phyloP scores from a whole-genome alignment of 331 rosid genomes.

The Erythrophleum ivorense region DNA sequence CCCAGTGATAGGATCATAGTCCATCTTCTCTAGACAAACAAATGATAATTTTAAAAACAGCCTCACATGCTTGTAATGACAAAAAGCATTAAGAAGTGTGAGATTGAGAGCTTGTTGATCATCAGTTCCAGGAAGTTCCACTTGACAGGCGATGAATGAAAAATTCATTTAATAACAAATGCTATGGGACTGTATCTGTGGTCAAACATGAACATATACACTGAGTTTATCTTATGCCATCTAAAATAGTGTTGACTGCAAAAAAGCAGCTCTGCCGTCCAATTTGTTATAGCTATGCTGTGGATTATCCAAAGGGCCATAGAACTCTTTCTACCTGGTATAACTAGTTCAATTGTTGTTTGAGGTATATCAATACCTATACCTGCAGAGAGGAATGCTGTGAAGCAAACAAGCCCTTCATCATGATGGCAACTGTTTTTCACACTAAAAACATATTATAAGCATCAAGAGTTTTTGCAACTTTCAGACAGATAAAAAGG shows the following conservation, averaged over 20 bases:
- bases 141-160: conserved; percentile 12
- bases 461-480: conserved; percentile 4
- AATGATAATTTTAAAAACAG: neutral
- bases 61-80: neutral
- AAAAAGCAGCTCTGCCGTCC: neutral
- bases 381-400: neutral
- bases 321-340: neutral
- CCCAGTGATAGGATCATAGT: neutral
- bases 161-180: neutral
- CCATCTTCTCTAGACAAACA: neutral
- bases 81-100: neutral
- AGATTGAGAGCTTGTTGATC: conserved; percentile 9
- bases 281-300: neutral
- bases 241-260: conserved; percentile 7
- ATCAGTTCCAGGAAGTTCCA: conserved; percentile 23
- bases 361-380: neutral
- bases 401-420: conserved; percentile 11
- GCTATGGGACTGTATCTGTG: neutral
- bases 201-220: neutral
- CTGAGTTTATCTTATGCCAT: neutral
- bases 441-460: neutral
- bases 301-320: neutral
- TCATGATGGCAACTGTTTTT: neutral
- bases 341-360: neutral
- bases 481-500: neutral